Evolutionary conservation across 495 filamentous ascomycete genomes (phyloP).

Genomic region (Neurospora tetrasperma): DNA sequence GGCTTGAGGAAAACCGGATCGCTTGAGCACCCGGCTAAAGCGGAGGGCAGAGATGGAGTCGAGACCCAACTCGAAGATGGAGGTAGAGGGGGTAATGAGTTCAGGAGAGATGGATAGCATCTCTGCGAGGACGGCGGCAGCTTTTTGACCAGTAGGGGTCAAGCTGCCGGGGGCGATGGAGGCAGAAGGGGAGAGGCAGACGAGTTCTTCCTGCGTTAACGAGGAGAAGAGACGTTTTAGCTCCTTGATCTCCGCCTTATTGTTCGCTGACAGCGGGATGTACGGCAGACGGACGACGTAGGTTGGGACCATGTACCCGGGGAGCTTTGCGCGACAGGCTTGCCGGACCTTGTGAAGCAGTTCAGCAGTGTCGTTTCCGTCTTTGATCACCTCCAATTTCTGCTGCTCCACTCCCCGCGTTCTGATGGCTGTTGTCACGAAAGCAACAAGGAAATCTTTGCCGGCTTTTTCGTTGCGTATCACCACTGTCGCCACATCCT

Average conservation of each 20-base stretch:
- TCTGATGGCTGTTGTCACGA: slow-evolving; percentile 37
- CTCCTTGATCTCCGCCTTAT: slow-evolving; percentile 60
- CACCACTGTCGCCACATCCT: slow-evolving; percentile 56
- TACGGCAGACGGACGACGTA: slow-evolving; percentile 53
- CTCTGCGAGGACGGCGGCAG: slow-evolving; percentile 42
- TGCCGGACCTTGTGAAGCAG: slow-evolving; percentile 29
- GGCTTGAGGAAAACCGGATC: slow-evolving; percentile 43
- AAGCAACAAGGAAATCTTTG: slow-evolving; percentile 61
- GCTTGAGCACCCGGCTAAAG: slow-evolving; percentile 43
- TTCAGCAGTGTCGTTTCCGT: slow-evolving; percentile 2
- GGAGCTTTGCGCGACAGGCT: slow-evolving; percentile 49
- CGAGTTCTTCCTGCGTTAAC: slow-evolving; percentile 47
- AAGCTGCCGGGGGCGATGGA: slow-evolving; percentile 7
- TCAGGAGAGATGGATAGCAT: slow-evolving; percentile 32
- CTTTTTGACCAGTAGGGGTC: slow-evolving; percentile 30
- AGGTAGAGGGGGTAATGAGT: slow-evolving; percentile 45
- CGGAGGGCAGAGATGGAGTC: slow-evolving; percentile 73
- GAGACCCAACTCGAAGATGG: slow-evolving; percentile 70
- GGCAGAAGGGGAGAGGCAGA: slow-evolving; percentile 9
- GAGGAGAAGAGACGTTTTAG: slow-evolving; percentile 49
- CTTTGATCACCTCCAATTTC: slow-evolving; percentile 22
- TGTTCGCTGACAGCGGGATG: slow-evolving; percentile 59
- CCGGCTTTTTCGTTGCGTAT: slow-evolving; percentile 45
- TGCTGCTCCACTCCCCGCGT: slow-evolving; percentile 1
- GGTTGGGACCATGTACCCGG: slow-evolving; percentile 69